Percentiles rank a stretch among this genome's conserved stretches.
These are phyloP conservation scores for Ceratorhiza oryzae-sativae DNA, from an alignment of 1,284 basidiomycete species.

Conservation along the genomic window DNA sequence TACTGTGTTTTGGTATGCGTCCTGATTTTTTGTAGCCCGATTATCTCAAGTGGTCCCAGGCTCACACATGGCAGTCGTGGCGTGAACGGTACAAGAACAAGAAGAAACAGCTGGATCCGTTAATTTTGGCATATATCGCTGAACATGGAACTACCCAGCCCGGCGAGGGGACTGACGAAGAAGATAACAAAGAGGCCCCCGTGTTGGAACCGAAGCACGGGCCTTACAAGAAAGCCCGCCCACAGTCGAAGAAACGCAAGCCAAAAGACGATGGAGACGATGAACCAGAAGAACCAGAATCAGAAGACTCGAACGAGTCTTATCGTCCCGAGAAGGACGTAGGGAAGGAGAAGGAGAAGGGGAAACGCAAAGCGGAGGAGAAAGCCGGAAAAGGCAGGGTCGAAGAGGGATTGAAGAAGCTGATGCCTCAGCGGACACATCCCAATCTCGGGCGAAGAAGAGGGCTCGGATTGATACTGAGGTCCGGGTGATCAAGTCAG, in stretches of 20 bases:
- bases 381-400: background rate
- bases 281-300: background rate
- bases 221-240: background rate
- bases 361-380: background rate
- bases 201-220: background rate
- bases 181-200: background rate
- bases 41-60: background rate
- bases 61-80: constrained; percentile 35
- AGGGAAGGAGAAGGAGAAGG: background rate
- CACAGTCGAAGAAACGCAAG: background rate
- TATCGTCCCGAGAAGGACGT: background rate
- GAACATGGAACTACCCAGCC: background rate
- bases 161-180: background rate
- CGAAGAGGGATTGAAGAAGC: background rate
- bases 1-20: background rate
- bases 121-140: background rate
- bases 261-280: background rate
- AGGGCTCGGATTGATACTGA: background rate
- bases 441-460: background rate
- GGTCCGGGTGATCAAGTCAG: background rate
- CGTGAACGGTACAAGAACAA: constrained; percentile 32
- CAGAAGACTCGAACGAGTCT: background rate
- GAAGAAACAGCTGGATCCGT: constrained; percentile 2
- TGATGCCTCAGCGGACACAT: background rate
- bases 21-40: constrained; percentile 2